These are phyloP conservation scores for Melanomma pulvis-pyrius DNA, from an alignment of 495 filamentous ascomycete species.

Conservation along the genomic window DNA sequence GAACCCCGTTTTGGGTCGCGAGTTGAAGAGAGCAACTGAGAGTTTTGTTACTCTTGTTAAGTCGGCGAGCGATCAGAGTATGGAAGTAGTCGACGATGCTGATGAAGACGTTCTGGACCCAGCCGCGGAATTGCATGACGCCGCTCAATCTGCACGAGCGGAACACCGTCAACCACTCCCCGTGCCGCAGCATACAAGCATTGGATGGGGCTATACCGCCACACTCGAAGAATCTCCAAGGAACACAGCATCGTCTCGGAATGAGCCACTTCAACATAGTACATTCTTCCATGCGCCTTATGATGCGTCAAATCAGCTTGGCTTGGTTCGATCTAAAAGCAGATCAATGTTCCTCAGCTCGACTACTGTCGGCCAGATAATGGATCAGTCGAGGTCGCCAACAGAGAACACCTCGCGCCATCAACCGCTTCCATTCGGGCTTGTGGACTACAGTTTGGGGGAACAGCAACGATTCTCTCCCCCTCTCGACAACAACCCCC, in stretches of 20 bases:
- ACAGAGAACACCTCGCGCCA: neutral
- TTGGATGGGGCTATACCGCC: slow-evolving; percentile 32
- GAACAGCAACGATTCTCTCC: neutral
- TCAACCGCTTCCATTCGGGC: slow-evolving; percentile 28
- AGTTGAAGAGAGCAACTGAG: slow-evolving; percentile 53
- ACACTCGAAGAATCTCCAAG: neutral
- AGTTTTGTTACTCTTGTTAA: slow-evolving; percentile 53
- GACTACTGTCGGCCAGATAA: slow-evolving; percentile 10
- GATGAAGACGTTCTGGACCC: slow-evolving; percentile 19
- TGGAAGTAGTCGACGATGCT: slow-evolving; percentile 43
- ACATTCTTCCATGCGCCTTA: slow-evolving; percentile 18
- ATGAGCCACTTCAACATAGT: slow-evolving; percentile 1
- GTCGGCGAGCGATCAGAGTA: slow-evolving; percentile 36
- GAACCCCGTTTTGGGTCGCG: slow-evolving; percentile 44
- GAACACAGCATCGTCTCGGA: neutral
- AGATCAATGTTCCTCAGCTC: neutral
- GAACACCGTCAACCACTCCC: neutral
- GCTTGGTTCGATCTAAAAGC: slow-evolving; percentile 1
- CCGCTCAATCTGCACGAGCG: slow-evolving; percentile 5
- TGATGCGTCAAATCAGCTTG: slow-evolving; percentile 3
- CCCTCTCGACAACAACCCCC: neutral
- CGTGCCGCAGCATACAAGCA: slow-evolving; percentile 2
- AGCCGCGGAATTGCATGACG: slow-evolving; percentile 25
- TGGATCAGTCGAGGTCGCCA: slow-evolving; percentile 10
- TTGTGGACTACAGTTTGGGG: slow-evolving; percentile 17